phyloP scores from a whole-genome alignment of 371 early-diverging fungal species.

The Fennellomyces sp. region DNA sequence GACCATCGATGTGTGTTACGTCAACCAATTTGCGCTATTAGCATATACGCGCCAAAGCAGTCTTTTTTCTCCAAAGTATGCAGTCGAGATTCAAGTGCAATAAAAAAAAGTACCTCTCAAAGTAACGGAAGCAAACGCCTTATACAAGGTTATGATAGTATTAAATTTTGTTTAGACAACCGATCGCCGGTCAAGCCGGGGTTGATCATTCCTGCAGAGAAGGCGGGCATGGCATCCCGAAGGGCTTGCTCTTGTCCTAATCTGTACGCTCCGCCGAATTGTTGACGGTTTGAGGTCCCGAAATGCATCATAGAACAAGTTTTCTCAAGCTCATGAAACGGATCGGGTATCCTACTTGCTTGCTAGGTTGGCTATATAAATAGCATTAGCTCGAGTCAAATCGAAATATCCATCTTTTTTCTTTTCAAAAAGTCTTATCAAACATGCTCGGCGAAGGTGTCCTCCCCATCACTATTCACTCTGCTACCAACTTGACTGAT shows the following conservation, averaged over 20 bases:
- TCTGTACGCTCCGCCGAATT: slow-evolving; percentile 1
- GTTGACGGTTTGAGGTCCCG: not conserved
- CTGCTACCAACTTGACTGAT: slow-evolving; percentile 41
- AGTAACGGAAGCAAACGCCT: too few species aligned
- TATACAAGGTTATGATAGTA: not conserved
- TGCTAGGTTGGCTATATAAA: too few species aligned
- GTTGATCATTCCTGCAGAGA: slow-evolving; percentile 1
- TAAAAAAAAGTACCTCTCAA: too few species aligned
- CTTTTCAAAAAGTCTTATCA: not conserved
- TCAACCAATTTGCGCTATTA: slow-evolving; percentile 2
- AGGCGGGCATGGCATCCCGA: not conserved
- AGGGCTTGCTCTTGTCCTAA: not conserved
- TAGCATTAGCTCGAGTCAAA: not conserved
- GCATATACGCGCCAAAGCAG: not conserved
- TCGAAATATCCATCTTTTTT: not conserved
- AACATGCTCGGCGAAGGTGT: slow-evolving; percentile 12
- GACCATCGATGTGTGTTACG: not conserved
- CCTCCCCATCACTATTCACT: slow-evolving; percentile 10
- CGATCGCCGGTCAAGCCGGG: not conserved
- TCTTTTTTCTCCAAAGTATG: too few species aligned
- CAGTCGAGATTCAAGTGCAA: too few species aligned
- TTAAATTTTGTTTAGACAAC: not conserved
- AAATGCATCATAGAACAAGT: not conserved
- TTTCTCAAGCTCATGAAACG: slow-evolving; percentile 2
- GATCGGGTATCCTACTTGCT: slow-evolving; percentile 4